phyloP scores from a whole-genome alignment of 2,329 filamentous ascomycete genomes.

The Cercospora sp. region DNA sequence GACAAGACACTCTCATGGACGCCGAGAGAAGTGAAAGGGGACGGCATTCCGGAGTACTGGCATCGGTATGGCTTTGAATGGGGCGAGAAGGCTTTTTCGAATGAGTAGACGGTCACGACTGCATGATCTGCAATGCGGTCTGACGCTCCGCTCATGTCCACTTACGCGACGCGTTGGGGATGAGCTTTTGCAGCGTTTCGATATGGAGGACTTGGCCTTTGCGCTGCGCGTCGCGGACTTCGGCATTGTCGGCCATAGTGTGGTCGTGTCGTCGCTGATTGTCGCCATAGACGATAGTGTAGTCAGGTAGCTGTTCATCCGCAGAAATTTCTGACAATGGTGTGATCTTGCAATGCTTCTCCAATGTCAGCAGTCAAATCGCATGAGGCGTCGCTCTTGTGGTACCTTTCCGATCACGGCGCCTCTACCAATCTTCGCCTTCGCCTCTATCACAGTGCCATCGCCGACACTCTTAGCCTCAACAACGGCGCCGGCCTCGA shows the following conservation, averaged over 20 bases:
- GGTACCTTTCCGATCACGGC: slow-evolving; percentile 49
- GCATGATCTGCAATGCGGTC: too few relatives aligned
- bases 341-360: slow-evolving; percentile 49
- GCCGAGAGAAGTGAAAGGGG: slow-evolving; percentile 15
- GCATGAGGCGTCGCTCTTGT: slow-evolving; percentile 1
- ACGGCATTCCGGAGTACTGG: slow-evolving; percentile 25
- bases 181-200: slow-evolving; percentile 37
- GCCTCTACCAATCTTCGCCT: slow-evolving; percentile 39
- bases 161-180: slow-evolving; percentile 40
- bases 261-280: slow-evolving; percentile 43
- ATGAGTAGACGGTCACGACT: background rate
- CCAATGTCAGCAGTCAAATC: slow-evolving; percentile 5
- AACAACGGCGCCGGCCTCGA: slow-evolving; percentile 48
- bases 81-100: slow-evolving; percentile 19
- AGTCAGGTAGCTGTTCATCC: slow-evolving; percentile 47
- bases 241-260: slow-evolving; percentile 38
- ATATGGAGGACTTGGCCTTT: slow-evolving; percentile 40
- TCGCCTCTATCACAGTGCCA: slow-evolving; percentile 35
- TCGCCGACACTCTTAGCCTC: slow-evolving; percentile 37
- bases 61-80: slow-evolving; percentile 30
- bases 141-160: slow-evolving; percentile 30
- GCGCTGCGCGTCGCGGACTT: slow-evolving; percentile 36
- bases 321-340: slow-evolving; percentile 41
- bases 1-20: slow-evolving; percentile 17
- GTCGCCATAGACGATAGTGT: slow-evolving; percentile 48